phyloP scores from a whole-genome alignment of 208 protist genomes.

The Vickermania ingenoplastis region DNA sequence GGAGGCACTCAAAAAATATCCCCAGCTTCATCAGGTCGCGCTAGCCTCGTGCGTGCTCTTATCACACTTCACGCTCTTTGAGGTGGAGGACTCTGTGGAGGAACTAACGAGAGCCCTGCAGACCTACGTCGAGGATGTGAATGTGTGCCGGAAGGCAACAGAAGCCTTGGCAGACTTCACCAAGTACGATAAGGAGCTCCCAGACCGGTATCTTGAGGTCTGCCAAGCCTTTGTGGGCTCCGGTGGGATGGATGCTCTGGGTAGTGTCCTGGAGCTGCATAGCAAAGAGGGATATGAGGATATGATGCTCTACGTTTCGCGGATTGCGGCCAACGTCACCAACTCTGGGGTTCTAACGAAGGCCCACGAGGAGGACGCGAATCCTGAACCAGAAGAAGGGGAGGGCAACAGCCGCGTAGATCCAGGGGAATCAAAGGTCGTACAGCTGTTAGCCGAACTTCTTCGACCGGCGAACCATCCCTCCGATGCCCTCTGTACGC shows the following conservation, averaged over 20 bases:
- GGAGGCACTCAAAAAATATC: constrained; percentile 39
- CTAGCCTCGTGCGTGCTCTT: constrained; percentile 56
- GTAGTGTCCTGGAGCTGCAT: constrained; percentile 58
- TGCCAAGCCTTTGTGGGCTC: constrained; percentile 67
- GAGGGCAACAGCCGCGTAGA: neutral
- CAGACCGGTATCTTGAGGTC: constrained; percentile 51
- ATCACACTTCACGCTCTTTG: constrained; percentile 81
- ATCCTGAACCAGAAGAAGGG: constrained; percentile 11
- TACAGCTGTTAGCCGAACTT: neutral
- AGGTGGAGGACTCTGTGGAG: constrained; percentile 75
- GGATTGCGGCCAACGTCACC: constrained; percentile 68
- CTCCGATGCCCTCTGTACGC: constrained; percentile 56
- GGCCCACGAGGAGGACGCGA: constrained; percentile 42
- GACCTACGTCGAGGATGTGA: constrained; percentile 33
- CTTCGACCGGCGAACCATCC: neutral
- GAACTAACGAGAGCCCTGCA: constrained; percentile 54
- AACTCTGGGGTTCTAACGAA: constrained; percentile 40
- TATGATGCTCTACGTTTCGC: constrained; percentile 46
- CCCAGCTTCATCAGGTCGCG: constrained; percentile 34
- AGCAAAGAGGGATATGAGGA: constrained; percentile 36
- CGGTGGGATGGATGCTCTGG: constrained; percentile 53
- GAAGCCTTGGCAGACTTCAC: constrained; percentile 79
- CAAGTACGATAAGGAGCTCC: constrained; percentile 63
- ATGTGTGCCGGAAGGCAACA: constrained; percentile 39
- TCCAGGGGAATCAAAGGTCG: neutral